Conservation (phyloP, 345 rosid genomes). For the Gossypium longicalyx region DNA sequence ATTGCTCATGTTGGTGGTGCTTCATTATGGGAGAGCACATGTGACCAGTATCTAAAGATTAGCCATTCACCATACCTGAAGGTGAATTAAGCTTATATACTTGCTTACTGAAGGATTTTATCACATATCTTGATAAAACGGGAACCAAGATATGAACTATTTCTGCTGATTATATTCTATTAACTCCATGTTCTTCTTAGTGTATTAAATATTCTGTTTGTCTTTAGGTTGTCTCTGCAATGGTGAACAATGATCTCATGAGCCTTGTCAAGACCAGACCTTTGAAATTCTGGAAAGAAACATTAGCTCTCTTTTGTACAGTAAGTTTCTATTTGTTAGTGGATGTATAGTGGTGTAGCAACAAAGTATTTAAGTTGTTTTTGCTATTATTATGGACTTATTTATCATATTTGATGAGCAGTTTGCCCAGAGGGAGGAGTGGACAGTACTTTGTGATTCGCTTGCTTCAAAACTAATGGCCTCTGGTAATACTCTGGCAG, state of each 20-base stretch:
- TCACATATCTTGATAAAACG: not conserved
- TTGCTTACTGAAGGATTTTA: not conserved
- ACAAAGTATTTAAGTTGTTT: not conserved
- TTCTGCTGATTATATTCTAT: not conserved
- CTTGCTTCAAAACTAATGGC: constrained; percentile 82
- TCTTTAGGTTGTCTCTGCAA: constrained; percentile 84
- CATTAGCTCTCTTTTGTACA: constrained; percentile 86
- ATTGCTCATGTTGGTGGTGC: constrained; percentile 95
- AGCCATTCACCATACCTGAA: constrained; percentile 76
- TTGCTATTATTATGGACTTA: constrained; percentile 9
- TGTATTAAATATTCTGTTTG: constrained; percentile 14
- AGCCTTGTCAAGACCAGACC: constrained; percentile 75
- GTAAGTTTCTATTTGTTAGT: constrained; percentile 45
- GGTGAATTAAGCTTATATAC: constrained; percentile 32
- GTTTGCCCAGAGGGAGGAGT: constrained; percentile 92
- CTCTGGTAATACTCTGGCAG: constrained; percentile 78
- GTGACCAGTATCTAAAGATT: constrained; percentile 74
- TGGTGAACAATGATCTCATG: constrained; percentile 90
- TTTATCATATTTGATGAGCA: constrained; percentile 36
- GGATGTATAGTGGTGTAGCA: not conserved
- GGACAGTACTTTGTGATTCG: constrained; percentile 73
- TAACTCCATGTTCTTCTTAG: not conserved
- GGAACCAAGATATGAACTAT: not conserved
- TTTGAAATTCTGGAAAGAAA: constrained; percentile 90
- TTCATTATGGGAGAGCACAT: constrained; percentile 85